A percentile compares a stretch with the other conserved stretches of the same genome.
Evolutionary conservation across 2,329 filamentous ascomycete species (phyloP).

Genomic region (Monosporascus sp.): DNA sequence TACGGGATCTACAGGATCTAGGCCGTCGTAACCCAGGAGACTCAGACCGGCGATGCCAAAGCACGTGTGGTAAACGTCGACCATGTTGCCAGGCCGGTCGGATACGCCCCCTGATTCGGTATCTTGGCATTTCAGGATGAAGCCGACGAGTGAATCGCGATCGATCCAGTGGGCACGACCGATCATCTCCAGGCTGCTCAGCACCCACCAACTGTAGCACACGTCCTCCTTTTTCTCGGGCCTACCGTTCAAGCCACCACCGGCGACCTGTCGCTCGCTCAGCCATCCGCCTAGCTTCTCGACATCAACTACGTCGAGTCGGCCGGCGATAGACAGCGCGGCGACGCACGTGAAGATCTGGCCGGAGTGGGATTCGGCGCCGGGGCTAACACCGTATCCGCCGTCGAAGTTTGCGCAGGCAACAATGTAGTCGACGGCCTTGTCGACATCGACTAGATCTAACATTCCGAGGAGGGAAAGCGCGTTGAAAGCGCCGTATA

Average conservation of each 20-base stretch:
- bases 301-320: constrained; percentile 74
- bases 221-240: constrained; percentile 96
- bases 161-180: constrained; percentile 90
- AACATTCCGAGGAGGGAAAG: constrained; percentile 77
- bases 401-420: constrained; percentile 92
- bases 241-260: constrained; percentile 85
- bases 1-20: constrained; percentile 78
- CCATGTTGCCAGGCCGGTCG: constrained; percentile 88
- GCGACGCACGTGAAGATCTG: constrained; percentile 95
- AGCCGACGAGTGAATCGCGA: constrained; percentile 66
- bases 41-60: constrained; percentile 89
- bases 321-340: constrained; percentile 75
- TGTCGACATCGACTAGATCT: constrained; percentile 68
- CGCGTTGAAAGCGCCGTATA: constrained; percentile 86
- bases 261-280: constrained; percentile 83
- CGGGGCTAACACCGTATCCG: constrained; percentile 83
- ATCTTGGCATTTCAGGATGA: constrained; percentile 89
- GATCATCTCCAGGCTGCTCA: constrained; percentile 88
- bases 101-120: constrained; percentile 77
- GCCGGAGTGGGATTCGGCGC: constrained; percentile 89
- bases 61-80: constrained; percentile 93
- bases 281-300: constrained; percentile 86
- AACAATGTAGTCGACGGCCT: constrained; percentile 73
- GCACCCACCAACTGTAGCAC: constrained; percentile 99
- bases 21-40: constrained; percentile 69